Base-by-base conservation (phyloP, 257 asterid genomes). In the Eucommia ulmoides region DNA sequence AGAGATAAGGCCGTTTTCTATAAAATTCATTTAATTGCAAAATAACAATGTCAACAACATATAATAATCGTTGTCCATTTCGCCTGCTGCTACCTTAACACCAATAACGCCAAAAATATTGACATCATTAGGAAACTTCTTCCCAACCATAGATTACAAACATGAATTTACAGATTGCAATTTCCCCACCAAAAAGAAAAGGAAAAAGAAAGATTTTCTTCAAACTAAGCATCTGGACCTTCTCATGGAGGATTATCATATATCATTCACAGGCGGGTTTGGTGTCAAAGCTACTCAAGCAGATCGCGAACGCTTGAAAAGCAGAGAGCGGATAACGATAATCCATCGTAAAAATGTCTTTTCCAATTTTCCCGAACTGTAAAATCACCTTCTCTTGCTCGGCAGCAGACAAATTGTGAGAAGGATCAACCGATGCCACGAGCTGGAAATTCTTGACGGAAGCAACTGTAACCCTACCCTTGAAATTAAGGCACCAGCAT, bases 241-340 rank as follows among this genome's bases (percentile, higher is more conserved):
- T 86, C 53, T 75, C 96, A 70, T 89, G 80, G 82, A 59, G 66
- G 3, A 42, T 15, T 12, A 29, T 29, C 12, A 12, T 7, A 29
- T 29, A 29, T 85, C 85, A 89, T 66, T 89, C 96, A 61, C 98
- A 89, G 24, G 84, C 92, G 2, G 98, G 94, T 62, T 89, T 89
- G 15, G 93, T 83, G 60, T 85, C 96, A 41, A 82, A 89, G 88
- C 98, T 85, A 80, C 96, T 89, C 83, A 89, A 76, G 76, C 94
- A 85, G 41, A 89, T 85, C 1, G 96, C 84, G 50, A 89, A 89
- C 48, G 98, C 96, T 63, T 89, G 98, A 66, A 89, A 89, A 3
- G 96, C 98, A 45, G 95, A 88, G 49, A 88, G 76, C 0, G 93
- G 95, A 63, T 83, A 88, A 20, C 88, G 66, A 51, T 88, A 88